Conservation (phyloP, 1,139 yeast species). For the Nakaseomyces uthaithaninus region DNA sequence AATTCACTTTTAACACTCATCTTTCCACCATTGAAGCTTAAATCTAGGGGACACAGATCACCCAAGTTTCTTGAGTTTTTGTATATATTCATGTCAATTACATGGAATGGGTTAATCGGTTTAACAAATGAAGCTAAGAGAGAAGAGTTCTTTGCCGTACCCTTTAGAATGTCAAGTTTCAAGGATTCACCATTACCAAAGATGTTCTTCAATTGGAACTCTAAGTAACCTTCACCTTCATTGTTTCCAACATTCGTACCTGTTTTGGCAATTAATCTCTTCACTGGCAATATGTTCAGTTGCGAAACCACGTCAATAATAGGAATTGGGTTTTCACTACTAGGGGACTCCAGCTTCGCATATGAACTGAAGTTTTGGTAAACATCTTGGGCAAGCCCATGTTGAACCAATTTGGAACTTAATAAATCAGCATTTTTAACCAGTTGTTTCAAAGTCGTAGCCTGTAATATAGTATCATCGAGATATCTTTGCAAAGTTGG, state of each 20-base stretch:
- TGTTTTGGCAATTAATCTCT: conserved; percentile 66
- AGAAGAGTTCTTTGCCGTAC: conserved; percentile 73
- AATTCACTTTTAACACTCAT: conserved; percentile 11
- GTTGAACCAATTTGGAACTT: conserved; percentile 23
- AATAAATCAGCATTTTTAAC: conserved; percentile 24
- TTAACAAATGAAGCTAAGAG: conserved; percentile 54
- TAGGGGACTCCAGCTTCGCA: not conserved
- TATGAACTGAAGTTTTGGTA: conserved; percentile 11
- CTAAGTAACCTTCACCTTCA: conserved; percentile 87
- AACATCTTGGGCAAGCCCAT: conserved; percentile 18
- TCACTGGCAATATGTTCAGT: conserved; percentile 52
- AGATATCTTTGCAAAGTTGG: conserved; percentile 23
- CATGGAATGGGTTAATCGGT: conserved; percentile 43
- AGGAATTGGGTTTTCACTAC: conserved; percentile 11
- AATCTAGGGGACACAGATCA: conserved; percentile 21
- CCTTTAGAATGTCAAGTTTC: conserved; percentile 67
- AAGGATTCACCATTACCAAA: conserved; percentile 86
- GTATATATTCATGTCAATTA: conserved; percentile 47
- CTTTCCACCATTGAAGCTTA: conserved; percentile 9
- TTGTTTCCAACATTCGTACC: conserved; percentile 95
- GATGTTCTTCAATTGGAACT: conserved; percentile 64
- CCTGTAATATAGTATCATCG: conserved; percentile 25
- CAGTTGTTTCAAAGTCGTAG: conserved; percentile 24
- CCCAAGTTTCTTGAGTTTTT: conserved; percentile 58
- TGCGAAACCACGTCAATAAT: conserved; percentile 45